phyloP scores from a whole-genome alignment of 495 filamentous ascomycete genomes.

The Hyaloscypha bicolor region DNA sequence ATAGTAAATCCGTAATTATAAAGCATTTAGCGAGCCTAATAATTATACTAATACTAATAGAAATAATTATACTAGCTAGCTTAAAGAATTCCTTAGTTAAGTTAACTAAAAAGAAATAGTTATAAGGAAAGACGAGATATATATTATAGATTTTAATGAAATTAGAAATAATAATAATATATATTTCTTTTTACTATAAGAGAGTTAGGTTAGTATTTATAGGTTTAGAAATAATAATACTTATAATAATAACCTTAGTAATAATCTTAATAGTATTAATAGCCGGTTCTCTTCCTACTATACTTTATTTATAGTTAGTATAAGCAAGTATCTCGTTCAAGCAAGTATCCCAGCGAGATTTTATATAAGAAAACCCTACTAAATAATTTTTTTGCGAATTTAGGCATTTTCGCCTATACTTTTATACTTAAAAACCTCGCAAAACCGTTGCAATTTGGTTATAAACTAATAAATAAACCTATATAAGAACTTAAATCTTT shows the following conservation, averaged over 20 bases:
- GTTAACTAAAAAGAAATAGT: constrained; percentile 23
- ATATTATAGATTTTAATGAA: constrained; percentile 18
- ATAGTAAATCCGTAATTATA: constrained; percentile 10
- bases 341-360: too few relatives aligned
- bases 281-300: too few relatives aligned
- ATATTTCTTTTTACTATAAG: constrained; percentile 24
- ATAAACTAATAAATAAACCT: too few relatives aligned
- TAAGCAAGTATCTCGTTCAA: too few relatives aligned
- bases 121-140: constrained; percentile 10
- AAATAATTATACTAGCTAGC: constrained; percentile 21
- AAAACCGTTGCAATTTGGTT: too few relatives aligned
- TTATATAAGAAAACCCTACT: too few relatives aligned
- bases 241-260: constrained; percentile 22
- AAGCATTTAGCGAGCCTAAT: constrained; percentile 16
- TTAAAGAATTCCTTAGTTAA: constrained; percentile 19
- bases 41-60: constrained; percentile 18
- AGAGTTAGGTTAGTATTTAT: not conserved
- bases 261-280: constrained; percentile 21
- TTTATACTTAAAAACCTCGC: too few relatives aligned
- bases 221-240: constrained; percentile 10
- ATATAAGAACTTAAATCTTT: too few relatives aligned
- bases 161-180: constrained; percentile 24
- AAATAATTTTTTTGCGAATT: too few relatives aligned
- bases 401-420: too few relatives aligned
- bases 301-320: too few relatives aligned